Base-by-base conservation (phyloP, 2,329 filamentous ascomycete genomes). In the Calonectria leucothoes region DNA sequence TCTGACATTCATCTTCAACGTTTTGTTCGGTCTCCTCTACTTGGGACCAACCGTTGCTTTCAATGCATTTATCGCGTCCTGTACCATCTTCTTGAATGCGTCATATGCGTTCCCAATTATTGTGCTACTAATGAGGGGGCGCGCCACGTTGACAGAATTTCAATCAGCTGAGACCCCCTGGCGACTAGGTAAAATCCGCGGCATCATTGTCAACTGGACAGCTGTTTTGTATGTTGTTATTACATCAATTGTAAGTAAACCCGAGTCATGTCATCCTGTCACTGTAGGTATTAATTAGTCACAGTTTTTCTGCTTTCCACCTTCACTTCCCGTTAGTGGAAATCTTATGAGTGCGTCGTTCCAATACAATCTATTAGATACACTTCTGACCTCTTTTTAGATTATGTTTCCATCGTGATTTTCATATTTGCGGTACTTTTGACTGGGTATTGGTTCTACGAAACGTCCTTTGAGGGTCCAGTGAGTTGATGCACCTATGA, bases 381-480 rank as follows among this genome's bases (percentile, higher is more conserved):
- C 14, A 33, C 6, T 10, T 3, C 4, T 39, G 11, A 59, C 12
- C 3, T 27, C 14, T 23, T 14, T 12, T 59, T 15, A 59, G 55
- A 75, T 64, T 85, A 85, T 49, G 83, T 85, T 1, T 81, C 80
- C 6, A 82, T 78, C 7, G 83, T 85, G 4, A 83, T 85, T 65
- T 82, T 82, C 15, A 84, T 85, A 2, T 85, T 84, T 6, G 55
- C 70, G 2, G 27, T 77, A 0, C 63, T 79, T 11, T 29, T 76
- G 2, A 65, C 61, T 1, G 63, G 37, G 1, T 79, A 76, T 1
- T 79, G 77, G 77, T 20, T 74, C 0, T 79, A 75, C 2, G 74
- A 75, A 10, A 76, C 72, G 20, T 74, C 70, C 3, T 78, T 78
- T 25, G 64, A 78, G 10, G 77, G 77, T 1, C 77, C 77, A 2